Base-by-base conservation (phyloP, 495 filamentous ascomycete genomes). In the Cairneyella variabilis region DNA sequence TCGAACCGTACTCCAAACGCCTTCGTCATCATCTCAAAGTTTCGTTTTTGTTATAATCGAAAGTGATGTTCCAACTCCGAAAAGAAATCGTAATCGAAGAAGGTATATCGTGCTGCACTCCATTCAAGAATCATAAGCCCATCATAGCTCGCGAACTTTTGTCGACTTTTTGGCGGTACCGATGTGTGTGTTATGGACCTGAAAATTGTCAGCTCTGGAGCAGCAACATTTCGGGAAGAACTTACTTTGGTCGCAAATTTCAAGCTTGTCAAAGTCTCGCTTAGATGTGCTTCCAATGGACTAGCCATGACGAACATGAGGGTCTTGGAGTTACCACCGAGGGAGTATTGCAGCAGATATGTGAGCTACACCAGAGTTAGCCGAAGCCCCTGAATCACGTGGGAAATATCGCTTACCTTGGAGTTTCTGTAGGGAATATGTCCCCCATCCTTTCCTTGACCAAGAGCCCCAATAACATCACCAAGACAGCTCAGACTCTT, bases 251-350 rank as follows among this genome's bases (percentile, higher is more conserved):
- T 93, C 14, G 95, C 93, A 72, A 99, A 99, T 64, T 95, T 87
- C 65, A 99, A 77, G 70, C 90, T 95, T 23, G 92, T 95, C 69
- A 97, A 79, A 12, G 91, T 97, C 76, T 99, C 95, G 48, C 81
- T 83, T 48, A 97, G 73, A 73, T 97, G 95, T 3, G 86, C 89
- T 75, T 95, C 85, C 46, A 97, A 71, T 25, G 93, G 93, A 65
- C 86, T 91, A 57, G 95, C 86, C 90, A 97, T 97, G 68, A 97
- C 90, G 61, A 99, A 96, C 93, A 97, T 99, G 55, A 99, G 86
- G 3, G 95, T 97, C 71, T 96, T 95, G 51, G 86, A 90, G 64
- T 96, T 96, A 28, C 95, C 95, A 14, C 93, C 91, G 0, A 99
- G 79, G 1, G 90, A 96, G 56, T 91, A 95, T 81, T 97, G 89